Base-by-base conservation (phyloP, 2,329 filamentous ascomycete species). In the Sarocladiaceae sp. region DNA sequence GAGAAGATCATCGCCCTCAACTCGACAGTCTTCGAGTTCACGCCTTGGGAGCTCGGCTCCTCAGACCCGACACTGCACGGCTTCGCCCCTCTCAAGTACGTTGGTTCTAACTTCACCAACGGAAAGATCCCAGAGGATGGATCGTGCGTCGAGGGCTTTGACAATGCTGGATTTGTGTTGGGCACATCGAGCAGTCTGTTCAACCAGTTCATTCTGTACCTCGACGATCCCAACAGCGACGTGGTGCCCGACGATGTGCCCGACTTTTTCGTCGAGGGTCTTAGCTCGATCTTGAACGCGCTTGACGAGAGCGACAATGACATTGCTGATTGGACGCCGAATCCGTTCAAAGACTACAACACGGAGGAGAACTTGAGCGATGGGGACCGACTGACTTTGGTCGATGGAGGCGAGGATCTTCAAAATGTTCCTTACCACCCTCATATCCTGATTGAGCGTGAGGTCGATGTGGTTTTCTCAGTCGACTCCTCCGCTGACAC, bases 171-270 rank as follows among this genome's bases (percentile, higher is more conserved):
- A 2, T 95, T 83, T 60, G 74, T 94, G 28, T 89, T 93, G 82
- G 89, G 89, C 54, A 94, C 90, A 1, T 90, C 86, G 11, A 90
- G 86, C 15, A 85, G 86, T 8, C 75, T 95, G 3, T 95, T 95
- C 75, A 95, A 95, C 71, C 73, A 64, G 75, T 76, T 61, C 60
- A 74, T 84, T 52, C 76, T 95, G 78, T 76, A 95, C 83, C 33
- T 94, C 83, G 23, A 73, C 62, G 64, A 73, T 53, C 71, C 59
- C 37, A 72, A 64, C 18, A 63, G 57, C 60, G 74, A 56, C 18
- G 83, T 79, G 61, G 60, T 67, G 3, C 78, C 77, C 3, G 82
- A 84, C 56, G 63, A 61, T 72, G 59, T 78, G 51, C 66, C 69
- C 25, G 59, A 65, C n/a, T 65, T 65, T 26, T 66, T 74, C 25